Evolutionary conservation across 1,284 basidiomycete genomes (phyloP).

Genomic region (Ustilago bromivora): DNA sequence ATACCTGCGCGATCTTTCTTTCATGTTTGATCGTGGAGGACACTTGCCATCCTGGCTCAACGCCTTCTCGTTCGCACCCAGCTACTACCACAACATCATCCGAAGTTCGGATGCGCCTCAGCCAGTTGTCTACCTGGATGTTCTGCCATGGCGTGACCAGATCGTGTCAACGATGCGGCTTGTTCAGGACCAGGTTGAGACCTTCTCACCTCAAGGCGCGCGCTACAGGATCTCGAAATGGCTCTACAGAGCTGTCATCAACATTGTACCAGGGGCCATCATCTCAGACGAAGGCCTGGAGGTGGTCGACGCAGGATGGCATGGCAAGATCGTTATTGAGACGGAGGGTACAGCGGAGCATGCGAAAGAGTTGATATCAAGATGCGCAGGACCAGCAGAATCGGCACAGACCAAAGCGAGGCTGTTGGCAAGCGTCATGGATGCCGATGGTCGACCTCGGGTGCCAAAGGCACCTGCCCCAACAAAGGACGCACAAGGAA

Average conservation of each 20-base stretch:
- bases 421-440: constrained; percentile 58
- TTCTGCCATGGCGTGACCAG: constrained; percentile 66
- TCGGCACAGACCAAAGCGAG: constrained; percentile 49
- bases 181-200: constrained; percentile 69
- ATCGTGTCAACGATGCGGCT: constrained; percentile 68
- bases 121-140: constrained; percentile 65
- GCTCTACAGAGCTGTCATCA: constrained; percentile 70
- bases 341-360: constrained; percentile 67
- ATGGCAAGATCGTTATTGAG: constrained; percentile 61
- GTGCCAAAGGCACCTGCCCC: constrained; percentile 35
- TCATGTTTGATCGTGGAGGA: constrained; percentile 67
- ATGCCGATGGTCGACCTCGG: constrained; percentile 17
- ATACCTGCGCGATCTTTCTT: constrained; percentile 66
- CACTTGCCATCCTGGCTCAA: constrained; percentile 71
- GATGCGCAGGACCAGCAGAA: constrained; percentile 58
- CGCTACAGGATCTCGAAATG: constrained; percentile 70
- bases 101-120: constrained; percentile 51
- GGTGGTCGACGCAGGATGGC: constrained; percentile 55
- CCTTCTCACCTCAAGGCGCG: constrained; percentile 66
- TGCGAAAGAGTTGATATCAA: constrained; percentile 57
- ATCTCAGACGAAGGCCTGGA: constrained; percentile 52
- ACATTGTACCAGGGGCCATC: constrained; percentile 53
- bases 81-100: constrained; percentile 70
- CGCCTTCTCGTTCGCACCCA: constrained; percentile 67
- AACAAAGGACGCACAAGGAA: constrained; percentile 33